A percentile compares a stretch with the other conserved stretches of the same genome.
phyloP scores from a whole-genome alignment of 164 flowering plant genomes.

The Paratinospora sagittata region DNA sequence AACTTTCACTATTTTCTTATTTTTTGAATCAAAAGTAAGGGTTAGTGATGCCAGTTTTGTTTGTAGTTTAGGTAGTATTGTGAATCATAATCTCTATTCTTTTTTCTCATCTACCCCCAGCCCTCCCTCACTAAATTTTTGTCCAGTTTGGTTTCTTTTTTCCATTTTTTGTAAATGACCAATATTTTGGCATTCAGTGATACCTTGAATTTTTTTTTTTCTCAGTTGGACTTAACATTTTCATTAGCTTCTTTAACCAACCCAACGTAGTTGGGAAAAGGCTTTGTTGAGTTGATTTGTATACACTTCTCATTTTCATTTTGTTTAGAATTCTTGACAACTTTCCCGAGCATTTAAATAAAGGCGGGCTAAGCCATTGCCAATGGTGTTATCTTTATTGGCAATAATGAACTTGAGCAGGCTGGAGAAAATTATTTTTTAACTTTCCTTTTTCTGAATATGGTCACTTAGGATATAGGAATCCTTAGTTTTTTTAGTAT shows the following conservation, averaged over 20 bases:
- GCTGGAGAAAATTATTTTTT: not conserved
- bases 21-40: not conserved
- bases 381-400: no score
- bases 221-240: not conserved
- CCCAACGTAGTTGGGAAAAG: no score
- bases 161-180: not conserved
- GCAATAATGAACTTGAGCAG: not conserved
- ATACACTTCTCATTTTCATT: not conserved
- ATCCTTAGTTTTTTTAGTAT: not conserved
- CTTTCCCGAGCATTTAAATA: not conserved
- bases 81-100: not conserved
- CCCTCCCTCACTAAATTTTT: not conserved
- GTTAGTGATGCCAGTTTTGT: constrained; percentile 15
- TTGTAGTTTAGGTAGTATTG: not conserved
- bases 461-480: not conserved
- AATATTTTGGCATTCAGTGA: not conserved
- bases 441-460: not conserved
- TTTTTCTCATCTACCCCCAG: not conserved
- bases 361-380: not conserved
- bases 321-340: not conserved
- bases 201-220: no score
- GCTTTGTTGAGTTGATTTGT: no score
- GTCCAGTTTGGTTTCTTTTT: constrained; percentile 2
- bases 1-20: not conserved
- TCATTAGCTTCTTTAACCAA: no score